Percentiles rank a stretch among this genome's conserved stretches.
Conservation (phyloP, 176 grass and related monocot species). For the Puya raimondii region DNA sequence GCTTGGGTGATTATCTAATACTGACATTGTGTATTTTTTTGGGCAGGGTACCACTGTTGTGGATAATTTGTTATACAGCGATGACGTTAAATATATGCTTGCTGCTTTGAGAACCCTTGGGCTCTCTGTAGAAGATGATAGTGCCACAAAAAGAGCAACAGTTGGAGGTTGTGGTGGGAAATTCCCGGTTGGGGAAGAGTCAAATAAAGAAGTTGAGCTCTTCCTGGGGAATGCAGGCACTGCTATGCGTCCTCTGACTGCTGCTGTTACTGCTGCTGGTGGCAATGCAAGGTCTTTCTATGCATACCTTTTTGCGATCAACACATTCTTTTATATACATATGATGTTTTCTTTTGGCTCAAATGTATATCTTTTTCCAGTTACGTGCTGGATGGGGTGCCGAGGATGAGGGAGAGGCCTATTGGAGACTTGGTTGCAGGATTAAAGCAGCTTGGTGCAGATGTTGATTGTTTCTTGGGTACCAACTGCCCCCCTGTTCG, state of each 20-base stretch:
- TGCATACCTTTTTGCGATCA: background rate
- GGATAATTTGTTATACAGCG: constrained; percentile 92
- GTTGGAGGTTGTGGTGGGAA: constrained; percentile 65
- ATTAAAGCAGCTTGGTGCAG: constrained; percentile 83
- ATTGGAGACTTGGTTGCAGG: constrained; percentile 85
- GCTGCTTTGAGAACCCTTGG: constrained; percentile 84
- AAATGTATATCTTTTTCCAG: constrained; percentile 30
- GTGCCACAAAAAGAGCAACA: constrained; percentile 62
- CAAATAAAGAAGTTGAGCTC: constrained; percentile 69
- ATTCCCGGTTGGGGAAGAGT: constrained; percentile 49
- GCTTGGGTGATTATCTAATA: background rate
- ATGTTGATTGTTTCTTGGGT: constrained; percentile 91
- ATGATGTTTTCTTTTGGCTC: background rate
- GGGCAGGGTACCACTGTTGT: constrained; percentile 79
- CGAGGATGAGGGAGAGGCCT: constrained; percentile 96
- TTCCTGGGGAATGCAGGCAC: constrained; percentile 97
- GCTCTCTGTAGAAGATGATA: constrained; percentile 72
- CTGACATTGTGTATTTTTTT: background rate
- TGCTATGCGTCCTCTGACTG: constrained; percentile 87
- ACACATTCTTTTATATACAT: constrained; percentile 6
- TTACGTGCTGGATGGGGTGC: constrained; percentile 95
- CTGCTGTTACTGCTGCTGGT: constrained; percentile 89
- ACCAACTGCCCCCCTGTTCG: constrained; percentile 90
- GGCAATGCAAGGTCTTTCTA: constrained; percentile 73
- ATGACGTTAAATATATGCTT: constrained; percentile 97